Evolutionary conservation across 108 stramenopile genomes (phyloP).

Genomic region (Fragilariopsis cylindrus): DNA sequence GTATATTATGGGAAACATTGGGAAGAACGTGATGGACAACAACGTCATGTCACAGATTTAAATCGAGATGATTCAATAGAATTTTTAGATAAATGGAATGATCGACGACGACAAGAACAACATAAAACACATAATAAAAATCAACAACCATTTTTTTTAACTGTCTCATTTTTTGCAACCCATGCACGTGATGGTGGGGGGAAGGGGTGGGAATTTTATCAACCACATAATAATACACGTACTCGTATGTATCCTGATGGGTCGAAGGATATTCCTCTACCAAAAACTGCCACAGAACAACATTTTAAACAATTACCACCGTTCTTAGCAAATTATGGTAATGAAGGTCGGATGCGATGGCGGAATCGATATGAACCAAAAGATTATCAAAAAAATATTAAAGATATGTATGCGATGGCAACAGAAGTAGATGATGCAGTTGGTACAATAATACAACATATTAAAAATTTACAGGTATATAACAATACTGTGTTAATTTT

Average conservation of each 20-base stretch:
- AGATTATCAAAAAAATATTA: slow-evolving; percentile 55
- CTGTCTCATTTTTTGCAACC: slow-evolving; percentile 81
- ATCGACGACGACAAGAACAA: not conserved
- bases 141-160: slow-evolving; percentile 69
- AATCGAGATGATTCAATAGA: slow-evolving; percentile 65
- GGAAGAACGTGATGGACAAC: slow-evolving; percentile 15
- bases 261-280: slow-evolving; percentile 60
- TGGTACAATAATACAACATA: slow-evolving; percentile 58
- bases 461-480: slow-evolving; percentile 50
- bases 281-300: slow-evolving; percentile 43
- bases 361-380: slow-evolving; percentile 57
- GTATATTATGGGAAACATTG: slow-evolving; percentile 52
- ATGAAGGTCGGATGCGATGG: slow-evolving; percentile 75
- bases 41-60: slow-evolving; percentile 59
- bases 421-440: slow-evolving; percentile 75
- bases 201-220: slow-evolving; percentile 4
- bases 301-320: slow-evolving; percentile 37
- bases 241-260: slow-evolving; percentile 53
- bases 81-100: slow-evolving; percentile 37
- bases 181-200: slow-evolving; percentile 27
- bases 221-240: slow-evolving; percentile 58
- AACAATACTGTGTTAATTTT: slow-evolving; percentile 79
- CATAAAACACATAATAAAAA: slow-evolving; percentile 2
- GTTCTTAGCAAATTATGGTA: slow-evolving; percentile 33
- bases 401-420: slow-evolving; percentile 78